phyloP scores from a whole-genome alignment of 1,139 yeast species.

The Saccharomyces hybrid region DNA sequence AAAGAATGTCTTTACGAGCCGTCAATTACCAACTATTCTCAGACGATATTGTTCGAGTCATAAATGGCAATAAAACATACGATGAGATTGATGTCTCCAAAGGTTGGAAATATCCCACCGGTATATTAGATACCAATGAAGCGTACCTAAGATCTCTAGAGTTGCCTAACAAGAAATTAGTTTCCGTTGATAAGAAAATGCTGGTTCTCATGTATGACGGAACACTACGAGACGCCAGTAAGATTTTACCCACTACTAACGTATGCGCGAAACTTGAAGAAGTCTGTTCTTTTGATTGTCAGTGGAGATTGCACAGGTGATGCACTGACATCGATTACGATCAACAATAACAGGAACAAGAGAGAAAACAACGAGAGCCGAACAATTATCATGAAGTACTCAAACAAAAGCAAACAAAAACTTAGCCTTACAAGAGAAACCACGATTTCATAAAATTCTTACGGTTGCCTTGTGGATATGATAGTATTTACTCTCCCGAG shows the following conservation, averaged over 20 bases:
- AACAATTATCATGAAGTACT: conserved; percentile 22
- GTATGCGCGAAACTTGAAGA: conserved; percentile 20
- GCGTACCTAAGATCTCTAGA: conserved; percentile 26
- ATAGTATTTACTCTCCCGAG: conserved; percentile 26
- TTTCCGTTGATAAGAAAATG: conserved; percentile 20
- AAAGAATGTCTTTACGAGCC: conserved; percentile 16
- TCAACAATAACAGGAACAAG: conserved; percentile 27
- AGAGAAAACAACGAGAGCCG: conserved; percentile 19
- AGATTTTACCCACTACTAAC: conserved; percentile 27
- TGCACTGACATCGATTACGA: conserved; percentile 26
- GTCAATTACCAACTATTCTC: conserved; percentile 24
- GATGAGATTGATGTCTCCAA: conserved; percentile 27
- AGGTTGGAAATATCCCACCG: conserved; percentile 28
- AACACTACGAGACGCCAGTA: conserved; percentile 20
- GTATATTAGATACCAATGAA: conserved; percentile 24
- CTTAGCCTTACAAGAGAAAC: conserved; percentile 22
- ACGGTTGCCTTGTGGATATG: conserved; percentile 23
- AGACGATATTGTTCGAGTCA: conserved; percentile 27
- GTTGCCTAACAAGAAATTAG: conserved; percentile 21
- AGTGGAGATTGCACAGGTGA: conserved; percentile 28
- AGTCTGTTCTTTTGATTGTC: conserved; percentile 22
- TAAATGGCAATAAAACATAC: conserved; percentile 20
- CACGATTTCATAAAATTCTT: conserved; percentile 21
- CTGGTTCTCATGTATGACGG: conserved; percentile 28
- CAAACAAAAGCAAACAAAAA: conserved; percentile 15